Conservation (phyloP, 805 yeast genomes). For the Yamadazyma sp. region DNA sequence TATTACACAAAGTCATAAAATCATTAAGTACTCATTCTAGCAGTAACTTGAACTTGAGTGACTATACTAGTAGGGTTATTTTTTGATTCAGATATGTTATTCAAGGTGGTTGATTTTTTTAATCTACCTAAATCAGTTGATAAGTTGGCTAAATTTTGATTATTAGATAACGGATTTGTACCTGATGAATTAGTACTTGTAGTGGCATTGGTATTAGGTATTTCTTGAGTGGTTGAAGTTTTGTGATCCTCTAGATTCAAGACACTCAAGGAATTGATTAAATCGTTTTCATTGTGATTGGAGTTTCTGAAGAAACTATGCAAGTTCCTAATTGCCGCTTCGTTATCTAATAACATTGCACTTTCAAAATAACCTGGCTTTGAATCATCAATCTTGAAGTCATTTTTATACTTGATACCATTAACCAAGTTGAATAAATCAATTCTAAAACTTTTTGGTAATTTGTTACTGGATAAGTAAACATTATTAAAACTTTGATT, state of each 20-base stretch:
- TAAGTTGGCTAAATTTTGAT: constrained; percentile 12
- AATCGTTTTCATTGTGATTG: not conserved
- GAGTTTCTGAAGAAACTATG: constrained; percentile 25
- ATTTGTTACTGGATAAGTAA: constrained; percentile 40
- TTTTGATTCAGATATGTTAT: constrained; percentile 13
- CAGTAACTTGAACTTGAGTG: constrained; percentile 43
- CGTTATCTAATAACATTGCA: constrained; percentile 50
- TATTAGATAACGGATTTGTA: constrained; percentile 12
- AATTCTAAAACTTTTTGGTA: constrained; percentile 47
- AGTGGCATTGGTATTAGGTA: constrained; percentile 4
- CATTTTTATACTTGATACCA: constrained; percentile 48
- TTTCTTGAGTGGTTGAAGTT: not conserved
- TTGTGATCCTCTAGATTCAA: not conserved
- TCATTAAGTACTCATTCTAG: constrained; percentile 35
- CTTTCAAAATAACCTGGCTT: constrained; percentile 61
- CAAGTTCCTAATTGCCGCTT: constrained; percentile 42
- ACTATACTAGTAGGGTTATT: constrained; percentile 33
- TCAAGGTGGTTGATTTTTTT: constrained; percentile 31
- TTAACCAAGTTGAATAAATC: constrained; percentile 56
- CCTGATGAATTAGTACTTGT: constrained; percentile 2
- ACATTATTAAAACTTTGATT: constrained; percentile 36
- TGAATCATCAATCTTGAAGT: constrained; percentile 55
- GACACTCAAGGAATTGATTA: not conserved
- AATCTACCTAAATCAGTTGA: constrained; percentile 13
- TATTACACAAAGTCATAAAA: too few relatives aligned